Percentiles rank a stretch among this genome's conserved stretches.
Conservation (phyloP, 2,329 filamentous ascomycete species). For the Ceratocystis diversiconidia region DNA sequence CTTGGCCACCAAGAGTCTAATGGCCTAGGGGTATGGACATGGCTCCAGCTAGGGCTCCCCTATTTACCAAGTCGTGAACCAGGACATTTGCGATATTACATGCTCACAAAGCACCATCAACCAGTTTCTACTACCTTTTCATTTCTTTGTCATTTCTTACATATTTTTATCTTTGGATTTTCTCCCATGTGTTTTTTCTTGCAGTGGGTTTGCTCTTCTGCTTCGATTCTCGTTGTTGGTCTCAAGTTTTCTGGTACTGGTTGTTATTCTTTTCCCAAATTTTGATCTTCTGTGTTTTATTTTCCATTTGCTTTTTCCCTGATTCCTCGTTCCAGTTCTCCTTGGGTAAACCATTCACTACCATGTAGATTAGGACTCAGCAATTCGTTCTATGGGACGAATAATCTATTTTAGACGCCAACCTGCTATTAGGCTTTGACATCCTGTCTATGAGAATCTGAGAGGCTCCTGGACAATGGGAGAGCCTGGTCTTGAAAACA, state of each 20-base stretch:
- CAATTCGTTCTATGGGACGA: no score
- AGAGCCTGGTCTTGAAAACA: no score
- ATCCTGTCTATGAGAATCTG: no score
- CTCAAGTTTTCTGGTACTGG: not conserved
- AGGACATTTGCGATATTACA: not conserved
- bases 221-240: not conserved
- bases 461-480: no score
- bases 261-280: not conserved
- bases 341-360: not conserved
- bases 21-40: not conserved
- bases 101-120: not conserved
- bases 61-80: not conserved
- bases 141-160: constrained; percentile 8
- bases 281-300: not conserved
- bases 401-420: no score
- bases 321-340: not conserved
- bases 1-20: constrained; percentile 26
- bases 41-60: not conserved
- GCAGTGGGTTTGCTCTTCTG: not conserved
- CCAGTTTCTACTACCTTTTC: not conserved
- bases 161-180: not conserved
- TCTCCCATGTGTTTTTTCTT: not conserved
- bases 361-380: not conserved
- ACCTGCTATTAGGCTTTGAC: no score
- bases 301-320: not conserved